These are phyloP conservation scores for Saccharomyces hybrid DNA, from an alignment of 1,139 yeast species.

Conservation along the genomic window DNA sequence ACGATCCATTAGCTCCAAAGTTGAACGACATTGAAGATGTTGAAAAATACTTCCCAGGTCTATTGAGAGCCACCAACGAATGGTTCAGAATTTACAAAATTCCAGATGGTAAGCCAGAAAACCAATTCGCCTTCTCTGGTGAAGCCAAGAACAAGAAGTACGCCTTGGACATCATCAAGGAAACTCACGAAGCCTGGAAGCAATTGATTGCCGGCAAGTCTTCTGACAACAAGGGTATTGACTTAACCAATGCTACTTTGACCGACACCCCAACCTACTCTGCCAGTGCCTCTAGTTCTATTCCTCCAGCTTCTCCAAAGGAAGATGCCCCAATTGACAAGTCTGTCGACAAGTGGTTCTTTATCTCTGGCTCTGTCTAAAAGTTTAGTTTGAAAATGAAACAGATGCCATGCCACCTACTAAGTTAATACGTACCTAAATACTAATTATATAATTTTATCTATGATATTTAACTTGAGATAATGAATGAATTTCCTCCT, in stretches of 20 bases:
- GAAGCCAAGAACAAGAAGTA: slow-evolving; percentile 66
- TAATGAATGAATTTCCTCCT: background rate
- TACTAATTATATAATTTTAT: background rate
- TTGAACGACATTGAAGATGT: slow-evolving; percentile 72
- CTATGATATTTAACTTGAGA: background rate
- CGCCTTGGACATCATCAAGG: slow-evolving; percentile 63
- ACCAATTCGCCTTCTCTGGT: slow-evolving; percentile 79
- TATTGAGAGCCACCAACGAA: slow-evolving; percentile 72
- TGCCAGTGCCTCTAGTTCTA: slow-evolving; percentile 40
- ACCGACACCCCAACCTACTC: slow-evolving; percentile 46
- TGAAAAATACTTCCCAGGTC: slow-evolving; percentile 67
- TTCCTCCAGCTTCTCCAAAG: slow-evolving; percentile 63
- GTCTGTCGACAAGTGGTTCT: slow-evolving; percentile 98
- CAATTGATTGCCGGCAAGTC: slow-evolving; percentile 46
- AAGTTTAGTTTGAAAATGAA: background rate
- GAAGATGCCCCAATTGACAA: slow-evolving; percentile 93
- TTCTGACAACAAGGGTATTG: slow-evolving; percentile 42
- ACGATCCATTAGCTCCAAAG: slow-evolving; percentile 70
- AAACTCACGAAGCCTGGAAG: slow-evolving; percentile 69
- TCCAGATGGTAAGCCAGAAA: slow-evolving; percentile 86
- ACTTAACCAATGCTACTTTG: slow-evolving; percentile 69
- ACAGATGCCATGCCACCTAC: background rate
- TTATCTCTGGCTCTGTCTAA: slow-evolving; percentile 79
- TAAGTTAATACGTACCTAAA: background rate
- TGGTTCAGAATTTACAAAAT: slow-evolving; percentile 90